Base-by-base conservation (phyloP, 2,329 filamentous ascomycete genomes). In the Lasiodiplodia theobromae region DNA sequence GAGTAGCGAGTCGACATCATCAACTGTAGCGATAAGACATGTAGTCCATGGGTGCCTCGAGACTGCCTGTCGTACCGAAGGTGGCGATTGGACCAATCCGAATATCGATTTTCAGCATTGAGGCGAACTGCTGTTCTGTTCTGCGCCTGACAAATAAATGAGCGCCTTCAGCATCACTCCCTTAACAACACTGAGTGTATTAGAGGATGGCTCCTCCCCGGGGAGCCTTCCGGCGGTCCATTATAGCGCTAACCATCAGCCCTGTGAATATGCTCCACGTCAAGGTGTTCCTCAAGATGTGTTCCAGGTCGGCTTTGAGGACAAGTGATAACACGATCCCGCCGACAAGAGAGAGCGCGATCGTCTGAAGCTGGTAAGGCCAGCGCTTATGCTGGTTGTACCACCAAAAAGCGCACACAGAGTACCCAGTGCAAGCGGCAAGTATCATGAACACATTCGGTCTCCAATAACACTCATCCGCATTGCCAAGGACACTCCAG, bases 201-300 rank as follows among this genome's bases (percentile, higher is more conserved):
- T 31, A 3, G 23, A 54, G 16, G 25, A 28, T 16, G 16, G 52
- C n/a, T 54, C 16, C 53, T 8, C 18, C 53, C 18, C 28, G 7
- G 53, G 28, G 37, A 7, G n/a, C 31, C 38, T 28, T 62, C 16
- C 40, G 57, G 23, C 57, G 21, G 18, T 47, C 57, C 57, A 62
- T 62, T 37, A 62, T 44, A 3, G 37, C 38, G 12, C 57, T 47
- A 4, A 28, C 57, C 57, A 62, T 49, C 38, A 62, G 38, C 7
- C 57, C 57, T 3, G 57, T 28, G 38, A 62, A 62, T 49, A 62
- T 49, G 37, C 57, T 62, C 57, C 57, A 62, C 0, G 57, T 62
- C 14, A 62, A 16, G 25, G 57, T 47, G n/a, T 62, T 62, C 11
- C 57, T 47, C 38, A 62, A 4, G 0, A 62, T 62, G n/a, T 62